Percentiles rank a stretch among this genome's conserved stretches.
These are phyloP conservation scores for Cenchrus purpureus DNA, from an alignment of 176 grass and related monocot species.

Conservation along the genomic window DNA sequence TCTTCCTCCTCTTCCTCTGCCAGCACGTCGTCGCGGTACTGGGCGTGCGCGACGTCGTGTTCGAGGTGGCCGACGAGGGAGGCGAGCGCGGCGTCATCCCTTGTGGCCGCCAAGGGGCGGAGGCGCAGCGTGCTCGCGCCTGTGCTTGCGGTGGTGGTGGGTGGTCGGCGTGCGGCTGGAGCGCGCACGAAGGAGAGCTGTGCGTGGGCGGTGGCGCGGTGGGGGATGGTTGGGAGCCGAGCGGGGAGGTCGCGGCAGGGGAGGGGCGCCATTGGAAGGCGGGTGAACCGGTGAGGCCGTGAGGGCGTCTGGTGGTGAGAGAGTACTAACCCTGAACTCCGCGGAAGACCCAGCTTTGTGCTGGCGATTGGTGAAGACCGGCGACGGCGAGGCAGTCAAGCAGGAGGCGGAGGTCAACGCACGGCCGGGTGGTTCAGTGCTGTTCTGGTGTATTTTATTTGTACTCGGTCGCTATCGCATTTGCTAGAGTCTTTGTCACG, in stretches of 20 bases:
- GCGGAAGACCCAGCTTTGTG: neutral
- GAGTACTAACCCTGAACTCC: neutral
- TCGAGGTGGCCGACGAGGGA: conserved; percentile 61
- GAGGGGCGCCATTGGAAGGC: conserved; percentile 39
- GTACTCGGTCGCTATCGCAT: neutral
- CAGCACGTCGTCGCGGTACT: neutral
- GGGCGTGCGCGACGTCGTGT: neutral
- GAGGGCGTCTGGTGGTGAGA: conserved; percentile 2
- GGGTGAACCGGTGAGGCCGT: neutral
- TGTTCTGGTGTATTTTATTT: neutral
- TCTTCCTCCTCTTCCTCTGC: conserved; percentile 30
- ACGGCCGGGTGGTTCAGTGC: neutral
- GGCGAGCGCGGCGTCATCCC: conserved; percentile 31
- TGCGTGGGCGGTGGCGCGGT: neutral
- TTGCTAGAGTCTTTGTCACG: neutral
- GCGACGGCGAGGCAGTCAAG: too few relatives aligned
- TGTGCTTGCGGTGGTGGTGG: neutral
- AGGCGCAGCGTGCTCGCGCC: neutral
- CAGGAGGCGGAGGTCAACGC: neutral
- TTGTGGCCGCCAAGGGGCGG: conserved; percentile 35
- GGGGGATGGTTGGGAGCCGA: conserved; percentile 26
- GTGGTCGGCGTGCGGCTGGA: neutral
- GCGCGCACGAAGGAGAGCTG: conserved; percentile 37
- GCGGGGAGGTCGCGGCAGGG: conserved; percentile 30
- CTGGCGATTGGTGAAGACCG: neutral